phyloP scores from a whole-genome alignment of 1,139 yeast genomes.

The Candida tetrigidarum region DNA sequence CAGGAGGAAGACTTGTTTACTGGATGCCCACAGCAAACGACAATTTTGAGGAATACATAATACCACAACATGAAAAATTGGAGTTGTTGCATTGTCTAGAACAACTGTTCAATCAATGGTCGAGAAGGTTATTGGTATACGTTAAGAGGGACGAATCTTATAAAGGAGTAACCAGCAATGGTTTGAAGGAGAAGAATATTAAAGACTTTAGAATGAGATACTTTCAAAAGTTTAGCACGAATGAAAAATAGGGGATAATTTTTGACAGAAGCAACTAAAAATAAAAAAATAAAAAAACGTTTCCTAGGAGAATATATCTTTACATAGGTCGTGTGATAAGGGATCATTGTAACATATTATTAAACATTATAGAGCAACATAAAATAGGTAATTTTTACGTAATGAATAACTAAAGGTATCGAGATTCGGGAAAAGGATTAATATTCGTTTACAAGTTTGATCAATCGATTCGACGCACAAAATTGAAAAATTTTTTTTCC shows the following conservation, averaged over 20 bases:
- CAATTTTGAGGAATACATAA: constrained; percentile 69
- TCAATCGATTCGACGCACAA: background rate
- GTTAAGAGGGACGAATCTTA: constrained; percentile 63
- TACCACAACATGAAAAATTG: constrained; percentile 79
- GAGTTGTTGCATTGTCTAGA: constrained; percentile 76
- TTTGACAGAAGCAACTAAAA: background rate
- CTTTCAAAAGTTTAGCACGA: constrained; percentile 64
- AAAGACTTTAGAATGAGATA: constrained; percentile 81
- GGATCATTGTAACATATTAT: background rate
- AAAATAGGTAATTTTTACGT: background rate
- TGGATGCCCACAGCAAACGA: constrained; percentile 99
- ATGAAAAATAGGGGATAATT: constrained; percentile 24
- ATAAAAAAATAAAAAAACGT: background rate
- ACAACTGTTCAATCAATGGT: constrained; percentile 93
- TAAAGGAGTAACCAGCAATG: constrained; percentile 61
- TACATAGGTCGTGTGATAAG: background rate
- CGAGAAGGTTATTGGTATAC: constrained; percentile 82
- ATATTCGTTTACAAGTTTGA: constrained; percentile 5
- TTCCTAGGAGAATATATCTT: background rate
- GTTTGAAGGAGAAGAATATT: constrained; percentile 40
- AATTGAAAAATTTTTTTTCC: background rate
- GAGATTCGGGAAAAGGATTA: too few relatives aligned
- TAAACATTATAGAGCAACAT: background rate
- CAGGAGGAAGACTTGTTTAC: constrained; percentile 81
- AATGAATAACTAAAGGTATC: background rate